These are phyloP conservation scores for Apostasia ramifera DNA, from an alignment of 106 monocot species.

Conservation along the genomic window DNA sequence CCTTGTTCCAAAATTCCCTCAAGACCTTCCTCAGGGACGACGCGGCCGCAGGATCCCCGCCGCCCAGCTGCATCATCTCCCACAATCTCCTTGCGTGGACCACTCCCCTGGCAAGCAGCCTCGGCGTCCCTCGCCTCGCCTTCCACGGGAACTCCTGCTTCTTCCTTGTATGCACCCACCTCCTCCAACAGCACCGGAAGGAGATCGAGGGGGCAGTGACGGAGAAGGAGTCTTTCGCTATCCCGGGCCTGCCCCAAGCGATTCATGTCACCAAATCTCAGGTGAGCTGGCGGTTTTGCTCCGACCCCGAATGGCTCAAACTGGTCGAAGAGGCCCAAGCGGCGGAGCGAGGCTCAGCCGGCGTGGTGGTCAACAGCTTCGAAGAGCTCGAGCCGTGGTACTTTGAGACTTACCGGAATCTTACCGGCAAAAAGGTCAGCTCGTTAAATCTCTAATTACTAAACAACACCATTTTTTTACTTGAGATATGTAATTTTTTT, in stretches of 20 bases:
- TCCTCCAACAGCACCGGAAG: not conserved
- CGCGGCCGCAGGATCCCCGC: not conserved
- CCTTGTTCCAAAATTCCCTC: constrained; percentile 4
- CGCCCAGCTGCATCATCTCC: constrained; percentile 24
- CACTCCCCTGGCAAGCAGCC: constrained; percentile 6
- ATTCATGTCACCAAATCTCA: constrained; percentile 4
- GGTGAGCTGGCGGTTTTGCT: constrained; percentile 6
- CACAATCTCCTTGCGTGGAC: constrained; percentile 33
- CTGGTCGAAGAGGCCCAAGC: not conserved
- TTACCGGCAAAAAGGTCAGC: constrained; percentile 1
- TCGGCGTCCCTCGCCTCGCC: constrained; percentile 18
- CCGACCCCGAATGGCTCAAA: not conserved
- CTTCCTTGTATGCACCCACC: not conserved
- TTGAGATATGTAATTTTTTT: no score
- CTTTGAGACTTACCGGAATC: constrained; percentile 10
- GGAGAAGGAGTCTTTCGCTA: not conserved
- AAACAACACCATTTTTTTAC: no score
- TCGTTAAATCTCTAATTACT: no score
- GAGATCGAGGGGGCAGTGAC: not conserved
- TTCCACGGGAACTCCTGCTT: constrained; percentile 33
- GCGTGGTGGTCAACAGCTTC: constrained; percentile 44
- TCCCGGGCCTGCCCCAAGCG: constrained; percentile 26
- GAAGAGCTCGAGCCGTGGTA: constrained; percentile 30
- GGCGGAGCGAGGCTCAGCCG: constrained; percentile 7
- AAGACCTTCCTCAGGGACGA: constrained; percentile 6